Percentiles rank a stretch among this genome's conserved stretches.
These are phyloP conservation scores for Pulveroboletus ravenelii DNA, from an alignment of 768 basidiomycete species.

Conservation along the genomic window DNA sequence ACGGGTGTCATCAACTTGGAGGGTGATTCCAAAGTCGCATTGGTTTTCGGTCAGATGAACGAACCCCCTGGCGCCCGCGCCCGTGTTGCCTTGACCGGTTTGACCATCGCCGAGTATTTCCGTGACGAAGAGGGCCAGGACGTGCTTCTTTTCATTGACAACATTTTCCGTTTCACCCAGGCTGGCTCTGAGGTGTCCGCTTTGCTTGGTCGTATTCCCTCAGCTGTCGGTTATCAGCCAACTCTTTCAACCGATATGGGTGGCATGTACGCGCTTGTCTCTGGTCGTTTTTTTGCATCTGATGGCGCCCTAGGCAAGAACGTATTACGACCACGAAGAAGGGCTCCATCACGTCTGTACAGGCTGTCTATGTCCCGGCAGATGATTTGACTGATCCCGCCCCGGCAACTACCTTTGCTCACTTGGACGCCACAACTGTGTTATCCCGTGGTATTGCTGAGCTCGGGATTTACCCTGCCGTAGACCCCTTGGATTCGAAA, in stretches of 20 bases:
- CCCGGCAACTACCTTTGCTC: slow-evolving; percentile 98
- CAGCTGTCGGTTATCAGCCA: slow-evolving; percentile 99
- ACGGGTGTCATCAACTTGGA: slow-evolving; percentile 99
- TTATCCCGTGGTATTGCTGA: slow-evolving; percentile 99
- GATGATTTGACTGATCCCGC: slow-evolving; percentile 99
- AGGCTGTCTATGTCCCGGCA: slow-evolving; percentile 99
- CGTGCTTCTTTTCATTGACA: slow-evolving; percentile 99
- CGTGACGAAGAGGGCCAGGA: slow-evolving; percentile 99
- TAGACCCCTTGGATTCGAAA: slow-evolving; percentile 99
- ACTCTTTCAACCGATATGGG: slow-evolving; percentile 99
- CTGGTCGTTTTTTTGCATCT: neutral
- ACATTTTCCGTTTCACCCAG: slow-evolving; percentile 99
- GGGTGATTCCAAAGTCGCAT: slow-evolving; percentile 99
- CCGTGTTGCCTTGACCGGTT: slow-evolving; percentile 98
- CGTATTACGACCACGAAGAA: slow-evolving; percentile 99
- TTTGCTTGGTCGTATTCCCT: slow-evolving; percentile 99
- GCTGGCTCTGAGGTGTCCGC: slow-evolving; percentile 99
- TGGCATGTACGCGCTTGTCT: slow-evolving; percentile 70
- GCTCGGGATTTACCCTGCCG: slow-evolving; percentile 99
- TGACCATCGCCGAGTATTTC: slow-evolving; percentile 99
- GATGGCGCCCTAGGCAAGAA: slow-evolving; percentile 69
- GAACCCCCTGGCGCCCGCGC: slow-evolving; percentile 99
- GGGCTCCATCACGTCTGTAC: slow-evolving; percentile 99
- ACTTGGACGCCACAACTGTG: slow-evolving; percentile 99
- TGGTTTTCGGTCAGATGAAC: slow-evolving; percentile 99